Evolutionary conservation across 208 protist species (phyloP), one percentile per base, ranked within the genome.

Genomic region (Herpetomonas tarakana): DNA sequence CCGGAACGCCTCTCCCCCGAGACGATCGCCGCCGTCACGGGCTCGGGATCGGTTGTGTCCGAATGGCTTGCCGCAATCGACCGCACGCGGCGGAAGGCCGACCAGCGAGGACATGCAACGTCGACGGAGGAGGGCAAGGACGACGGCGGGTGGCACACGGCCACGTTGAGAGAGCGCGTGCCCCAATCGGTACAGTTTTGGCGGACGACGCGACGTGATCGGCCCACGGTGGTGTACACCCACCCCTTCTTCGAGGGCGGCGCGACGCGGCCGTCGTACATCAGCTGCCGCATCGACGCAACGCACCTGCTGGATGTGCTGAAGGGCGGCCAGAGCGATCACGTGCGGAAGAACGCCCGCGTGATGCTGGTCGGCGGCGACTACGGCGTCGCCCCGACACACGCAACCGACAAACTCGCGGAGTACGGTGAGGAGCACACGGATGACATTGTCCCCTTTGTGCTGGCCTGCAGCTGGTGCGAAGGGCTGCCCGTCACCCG

Each of bases 381-480:
- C 44, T 49, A 24, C 19, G 16, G 19, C 3, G 3, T 24, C 4
- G 19, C 3, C 16, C 44, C 44, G 4, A 12, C 16, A 4, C 16
- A 22, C 11, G 19, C 9, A 4, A 49, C 9, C 4, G 44, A 12
- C 4, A 14, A 6, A 41, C 35, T 41, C 35, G 35, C 9, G 9
- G 35, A 41, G 6, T 41, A 18, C 14, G n/a, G n/a, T n/a, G 9
- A 14, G 6, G 35, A 6, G 35, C 35, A 18, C 9, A 14, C 9
- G 9, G 4, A 4, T 18, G 19, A 24, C 19, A 7, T 49, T 4
- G 6, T 7, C 11, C 44, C 44, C 19, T 49, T 49, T 22, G 19
- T 49, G 16, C 19, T 49, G 44, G 9, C 44, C 4, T 49, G 44
- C 19, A 49, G 44, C 19, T 49, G 44, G 44, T 49, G 44, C 44